Percentiles rank a stretch among this genome's conserved stretches.
phyloP scores from a whole-genome alignment of 257 asterid genomes.

The Apocynum venetum region DNA sequence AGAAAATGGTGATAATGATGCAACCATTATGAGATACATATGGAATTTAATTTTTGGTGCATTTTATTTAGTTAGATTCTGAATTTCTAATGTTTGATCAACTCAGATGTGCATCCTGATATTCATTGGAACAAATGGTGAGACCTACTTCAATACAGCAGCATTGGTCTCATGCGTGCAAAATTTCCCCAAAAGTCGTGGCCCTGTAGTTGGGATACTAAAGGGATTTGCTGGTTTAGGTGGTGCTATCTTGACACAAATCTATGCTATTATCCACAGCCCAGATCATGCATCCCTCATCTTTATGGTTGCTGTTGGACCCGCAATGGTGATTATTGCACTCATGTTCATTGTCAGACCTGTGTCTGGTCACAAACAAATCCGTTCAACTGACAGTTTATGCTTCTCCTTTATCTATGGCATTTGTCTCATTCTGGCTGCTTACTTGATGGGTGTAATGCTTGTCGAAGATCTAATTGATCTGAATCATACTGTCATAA shows the following conservation, averaged over 20 bases:
- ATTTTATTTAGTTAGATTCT: background rate
- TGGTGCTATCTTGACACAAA: conserved; percentile 52
- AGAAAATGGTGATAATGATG: background rate
- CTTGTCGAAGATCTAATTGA: conserved; percentile 50
- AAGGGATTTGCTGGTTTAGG: conserved; percentile 56
- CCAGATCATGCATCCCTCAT: conserved; percentile 53
- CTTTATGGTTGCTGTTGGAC: conserved; percentile 56
- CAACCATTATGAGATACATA: background rate
- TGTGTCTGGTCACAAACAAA: conserved; percentile 52
- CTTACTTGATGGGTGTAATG: conserved; percentile 62
- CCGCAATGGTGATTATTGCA: conserved; percentile 37
- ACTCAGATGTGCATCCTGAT: conserved; percentile 57
- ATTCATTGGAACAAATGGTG: conserved; percentile 55
- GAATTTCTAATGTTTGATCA: background rate
- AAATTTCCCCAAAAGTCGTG: conserved; percentile 52
- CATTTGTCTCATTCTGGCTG: conserved; percentile 46
- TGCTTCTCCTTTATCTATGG: conserved; percentile 45
- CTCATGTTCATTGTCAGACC: conserved; percentile 57
- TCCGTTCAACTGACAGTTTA: conserved; percentile 42
- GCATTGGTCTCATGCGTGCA: conserved; percentile 55
- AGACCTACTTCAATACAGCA: conserved; percentile 51
- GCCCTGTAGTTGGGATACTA: conserved; percentile 51
- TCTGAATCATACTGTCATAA: conserved; percentile 30
- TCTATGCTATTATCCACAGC: conserved; percentile 39
- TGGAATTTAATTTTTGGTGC: background rate